These are phyloP conservation scores for Echinosophora koreensis DNA, from an alignment of 306 rosid genomes.

Conservation along the genomic window DNA sequence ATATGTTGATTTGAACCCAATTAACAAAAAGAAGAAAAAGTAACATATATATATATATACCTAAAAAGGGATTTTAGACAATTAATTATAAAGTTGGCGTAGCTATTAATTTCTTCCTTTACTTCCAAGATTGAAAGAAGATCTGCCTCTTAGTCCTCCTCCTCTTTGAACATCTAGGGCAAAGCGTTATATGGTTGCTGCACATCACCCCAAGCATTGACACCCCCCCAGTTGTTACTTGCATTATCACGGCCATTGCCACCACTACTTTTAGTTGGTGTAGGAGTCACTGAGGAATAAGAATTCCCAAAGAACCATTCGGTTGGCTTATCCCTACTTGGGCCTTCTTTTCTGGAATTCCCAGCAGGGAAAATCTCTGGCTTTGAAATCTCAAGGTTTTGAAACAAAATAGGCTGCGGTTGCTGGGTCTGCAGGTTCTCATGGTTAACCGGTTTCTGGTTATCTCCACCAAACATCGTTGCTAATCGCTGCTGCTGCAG, in stretches of 20 bases:
- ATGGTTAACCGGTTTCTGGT: conserved; percentile 32
- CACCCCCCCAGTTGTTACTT: conserved; percentile 58
- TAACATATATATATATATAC: conserved; percentile 27
- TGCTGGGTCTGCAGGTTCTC: conserved; percentile 58
- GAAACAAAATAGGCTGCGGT: conserved; percentile 69
- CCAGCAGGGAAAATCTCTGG: conserved; percentile 42
- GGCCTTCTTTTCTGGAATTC: conserved; percentile 53
- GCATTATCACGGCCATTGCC: conserved; percentile 56
- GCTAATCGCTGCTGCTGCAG: conserved; percentile 87
- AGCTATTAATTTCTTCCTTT: conserved; percentile 38
- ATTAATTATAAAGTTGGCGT: conserved; percentile 13
- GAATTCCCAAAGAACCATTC: conserved; percentile 94
- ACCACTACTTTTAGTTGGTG: conserved; percentile 59
- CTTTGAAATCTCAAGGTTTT: conserved; percentile 61
- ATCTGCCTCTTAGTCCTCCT: conserved; percentile 48
- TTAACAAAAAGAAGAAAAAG: conserved; percentile 24
- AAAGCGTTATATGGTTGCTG: conserved; percentile 76
- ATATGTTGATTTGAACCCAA: conserved; percentile 46
- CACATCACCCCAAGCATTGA: conserved; percentile 78
- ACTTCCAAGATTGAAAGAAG: conserved; percentile 5
- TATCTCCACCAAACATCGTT: conserved; percentile 62
- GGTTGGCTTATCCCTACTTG: conserved; percentile 51
- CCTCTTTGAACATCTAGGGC: conserved; percentile 60
- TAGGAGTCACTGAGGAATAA: conserved; percentile 61
- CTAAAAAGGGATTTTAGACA: conserved; percentile 35